A percentile compares a stretch with the other conserved stretches of the same genome.
These are phyloP conservation scores for Lentinula raphanica DNA, from an alignment of 768 basidiomycete species.

Conservation along the genomic window DNA sequence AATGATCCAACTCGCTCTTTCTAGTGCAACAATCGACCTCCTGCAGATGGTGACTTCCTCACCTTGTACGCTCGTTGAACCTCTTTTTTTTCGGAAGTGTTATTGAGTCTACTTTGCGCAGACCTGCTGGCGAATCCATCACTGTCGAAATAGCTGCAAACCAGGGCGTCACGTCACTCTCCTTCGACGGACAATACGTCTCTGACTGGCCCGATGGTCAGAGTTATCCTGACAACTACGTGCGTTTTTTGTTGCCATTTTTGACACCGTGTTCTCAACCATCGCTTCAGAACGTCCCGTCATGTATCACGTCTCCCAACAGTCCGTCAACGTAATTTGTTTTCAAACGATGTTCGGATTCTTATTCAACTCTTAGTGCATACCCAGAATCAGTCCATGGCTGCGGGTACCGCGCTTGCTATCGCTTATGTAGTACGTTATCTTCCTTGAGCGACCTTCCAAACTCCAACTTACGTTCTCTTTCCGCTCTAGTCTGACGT, in stretches of 20 bases:
- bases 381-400: slow-evolving; percentile 44
- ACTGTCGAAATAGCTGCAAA: slow-evolving; percentile 46
- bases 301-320: slow-evolving; percentile 45
- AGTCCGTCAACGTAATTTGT: slow-evolving; percentile 26
- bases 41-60: slow-evolving; percentile 10
- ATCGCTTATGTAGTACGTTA: slow-evolving; percentile 43
- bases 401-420: slow-evolving; percentile 52
- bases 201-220: slow-evolving; percentile 44
- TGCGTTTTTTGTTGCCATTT: slow-evolving; percentile 19
- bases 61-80: background rate
- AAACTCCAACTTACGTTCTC: background rate
- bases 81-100: background rate
- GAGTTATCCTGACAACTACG: slow-evolving; percentile 39
- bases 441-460: background rate
- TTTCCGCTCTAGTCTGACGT: slow-evolving; percentile 37
- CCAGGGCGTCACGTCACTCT: slow-evolving; percentile 40
- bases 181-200: slow-evolving; percentile 32
- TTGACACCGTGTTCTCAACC: background rate
- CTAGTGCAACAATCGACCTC: slow-evolving; percentile 8
- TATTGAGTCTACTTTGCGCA: slow-evolving; percentile 9
- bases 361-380: slow-evolving; percentile 33
- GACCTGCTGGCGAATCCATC: slow-evolving; percentile 45
- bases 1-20: background rate
- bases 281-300: slow-evolving; percentile 26
- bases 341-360: background rate